Evolutionary conservation across 371 early-diverging fungal species (phyloP), one percentile per base, ranked within the genome.

Genomic region (Apophysomyces sp.): DNA sequence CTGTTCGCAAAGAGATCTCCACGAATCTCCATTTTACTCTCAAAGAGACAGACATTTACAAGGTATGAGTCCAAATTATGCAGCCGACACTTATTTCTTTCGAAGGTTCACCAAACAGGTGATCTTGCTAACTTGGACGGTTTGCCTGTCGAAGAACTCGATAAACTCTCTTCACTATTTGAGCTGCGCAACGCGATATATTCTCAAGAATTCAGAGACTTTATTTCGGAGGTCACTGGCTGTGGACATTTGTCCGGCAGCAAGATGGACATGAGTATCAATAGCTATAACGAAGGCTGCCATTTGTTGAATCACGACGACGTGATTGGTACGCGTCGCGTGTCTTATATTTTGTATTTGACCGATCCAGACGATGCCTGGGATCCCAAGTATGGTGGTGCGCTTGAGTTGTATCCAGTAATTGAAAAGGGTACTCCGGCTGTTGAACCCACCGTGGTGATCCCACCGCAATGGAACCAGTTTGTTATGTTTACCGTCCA

Each of bases 31-130:
- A 84, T 55, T 89, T 86, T 39, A 90, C 90, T 8, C 69, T 72
- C 18, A 92, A 92, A 71, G 90, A 91, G 63, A 92, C 92, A 1
- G 92, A 92, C 62, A 91, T 92, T 30, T 89, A 90, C 82, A 85
- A 87, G 69, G 87, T 86, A 44, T 65, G 18, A 7, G 15, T n/a
- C 6, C 6, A 29, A 31, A 1, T 37, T 13, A 27, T 27, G 18
- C 24, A 2, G 51, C 36, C n/a, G 1, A 36, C 55, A 39, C 15
- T n/a, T 12, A 51, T 57, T 12, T 29, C 13, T 12, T 21, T 54
- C 24, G 4, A 39, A 72, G 72, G 73, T 73, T 53, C 74, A 85
- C 66, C 91, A 91, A 76, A 87, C 91, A 2, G 91, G 92, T 21
- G 92, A 92, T 63, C 76, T 92, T 41, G 91, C 91, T 55, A 92